These are phyloP conservation scores for Porodaedalea pini DNA, from an alignment of 1,284 basidiomycete species.

Conservation along the genomic window DNA sequence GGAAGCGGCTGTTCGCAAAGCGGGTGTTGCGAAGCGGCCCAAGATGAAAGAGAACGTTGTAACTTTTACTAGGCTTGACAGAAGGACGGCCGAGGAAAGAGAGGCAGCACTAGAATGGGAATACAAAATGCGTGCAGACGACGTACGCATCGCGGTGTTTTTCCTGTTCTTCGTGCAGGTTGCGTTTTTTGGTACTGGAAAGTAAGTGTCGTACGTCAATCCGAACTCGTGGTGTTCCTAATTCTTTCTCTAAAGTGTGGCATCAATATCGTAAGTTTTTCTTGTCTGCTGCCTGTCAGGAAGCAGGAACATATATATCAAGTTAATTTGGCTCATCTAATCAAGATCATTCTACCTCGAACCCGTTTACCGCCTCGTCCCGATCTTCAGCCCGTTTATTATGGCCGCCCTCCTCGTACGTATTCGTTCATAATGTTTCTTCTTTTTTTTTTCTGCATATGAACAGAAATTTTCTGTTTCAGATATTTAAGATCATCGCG, in stretches of 20 bases:
- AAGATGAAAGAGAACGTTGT: too few relatives aligned
- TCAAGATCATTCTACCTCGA: constrained; percentile 82
- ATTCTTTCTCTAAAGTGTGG: constrained; percentile 52
- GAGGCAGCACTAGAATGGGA: constrained; percentile 14
- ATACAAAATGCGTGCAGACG: constrained; percentile 55
- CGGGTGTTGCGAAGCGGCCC: background rate
- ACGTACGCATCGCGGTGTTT: constrained; percentile 74
- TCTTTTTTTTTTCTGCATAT: constrained; percentile 8
- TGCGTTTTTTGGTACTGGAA: constrained; percentile 86
- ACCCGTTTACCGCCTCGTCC: constrained; percentile 85
- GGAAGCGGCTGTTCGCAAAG: constrained; percentile 46
- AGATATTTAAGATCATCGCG: constrained; percentile 82
- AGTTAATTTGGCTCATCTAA: too few relatives aligned
- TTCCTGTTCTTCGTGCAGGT: constrained; percentile 87
- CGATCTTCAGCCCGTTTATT: constrained; percentile 83
- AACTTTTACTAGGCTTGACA: background rate
- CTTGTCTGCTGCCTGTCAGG: background rate
- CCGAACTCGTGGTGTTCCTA: constrained; percentile 4
- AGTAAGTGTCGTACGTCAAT: constrained; percentile 48
- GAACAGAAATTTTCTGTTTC: background rate
- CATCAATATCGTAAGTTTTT: constrained; percentile 73
- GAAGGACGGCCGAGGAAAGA: constrained; percentile 12
- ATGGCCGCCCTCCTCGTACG: constrained; percentile 71
- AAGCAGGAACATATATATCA: too few relatives aligned
- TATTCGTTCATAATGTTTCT: background rate